These are phyloP conservation scores for Diplodia intermedia DNA, from an alignment of 2,329 filamentous ascomycete species.

Conservation along the genomic window DNA sequence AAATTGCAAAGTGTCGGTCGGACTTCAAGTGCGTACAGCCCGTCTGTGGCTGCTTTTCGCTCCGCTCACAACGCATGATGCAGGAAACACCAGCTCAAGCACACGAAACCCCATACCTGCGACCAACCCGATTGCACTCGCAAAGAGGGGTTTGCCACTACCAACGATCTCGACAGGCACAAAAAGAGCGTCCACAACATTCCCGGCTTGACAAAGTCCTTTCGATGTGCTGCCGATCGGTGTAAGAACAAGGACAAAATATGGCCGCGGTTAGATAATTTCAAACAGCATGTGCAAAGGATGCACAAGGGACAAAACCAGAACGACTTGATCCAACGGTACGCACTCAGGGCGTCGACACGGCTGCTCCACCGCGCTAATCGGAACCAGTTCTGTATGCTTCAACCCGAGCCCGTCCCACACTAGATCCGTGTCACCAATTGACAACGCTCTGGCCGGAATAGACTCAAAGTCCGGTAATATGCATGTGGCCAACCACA, in stretches of 20 bases:
- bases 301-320: conserved; percentile 65
- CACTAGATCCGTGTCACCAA: conserved; percentile 37
- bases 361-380: background rate
- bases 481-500: background rate
- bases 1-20: conserved; percentile 45
- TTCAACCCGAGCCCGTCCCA: conserved; percentile 23
- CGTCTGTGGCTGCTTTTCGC: background rate
- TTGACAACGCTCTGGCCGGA: conserved; percentile 44
- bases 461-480: conserved; percentile 37
- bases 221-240: conserved; percentile 63
- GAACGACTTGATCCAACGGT: conserved; percentile 57
- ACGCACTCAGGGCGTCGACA: conserved; percentile 30
- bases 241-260: conserved; percentile 70
- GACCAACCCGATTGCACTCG: conserved; percentile 63
- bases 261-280: conserved; percentile 87
- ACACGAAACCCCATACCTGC: conserved; percentile 73
- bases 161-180: conserved; percentile 83
- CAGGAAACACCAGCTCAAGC: conserved; percentile 78
- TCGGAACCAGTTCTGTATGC: conserved; percentile 38
- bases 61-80: background rate
- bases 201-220: conserved; percentile 54
- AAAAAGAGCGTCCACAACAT: conserved; percentile 72
- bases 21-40: conserved; percentile 46
- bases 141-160: conserved; percentile 74
- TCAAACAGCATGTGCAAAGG: conserved; percentile 76